Percentiles rank a stretch among this genome's conserved stretches.
These are phyloP conservation scores for Mariannaea elegans DNA, from an alignment of 2,329 filamentous ascomycete genomes.

Conservation along the genomic window DNA sequence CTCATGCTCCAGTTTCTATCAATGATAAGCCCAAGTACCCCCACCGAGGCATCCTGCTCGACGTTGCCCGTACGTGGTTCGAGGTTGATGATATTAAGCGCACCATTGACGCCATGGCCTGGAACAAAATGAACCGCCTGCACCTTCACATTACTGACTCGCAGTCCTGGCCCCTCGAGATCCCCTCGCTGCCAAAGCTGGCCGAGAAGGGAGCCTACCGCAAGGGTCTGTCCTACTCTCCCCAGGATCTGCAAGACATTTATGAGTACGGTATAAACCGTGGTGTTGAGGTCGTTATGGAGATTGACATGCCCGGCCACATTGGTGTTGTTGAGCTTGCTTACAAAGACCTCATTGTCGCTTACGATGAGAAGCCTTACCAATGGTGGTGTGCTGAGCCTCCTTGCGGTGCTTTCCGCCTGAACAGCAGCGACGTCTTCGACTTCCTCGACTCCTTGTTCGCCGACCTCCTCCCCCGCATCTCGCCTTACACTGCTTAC, in stretches of 20 bases:
- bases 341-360: conserved; percentile 65
- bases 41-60: conserved; percentile 83
- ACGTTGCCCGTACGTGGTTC: conserved; percentile 79
- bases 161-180: conserved; percentile 86
- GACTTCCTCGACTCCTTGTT: conserved; percentile 77
- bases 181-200: conserved; percentile 76
- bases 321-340: conserved; percentile 61
- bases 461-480: conserved; percentile 77
- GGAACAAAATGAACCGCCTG: conserved; percentile 84
- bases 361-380: conserved; percentile 65
- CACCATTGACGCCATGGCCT: conserved; percentile 79
- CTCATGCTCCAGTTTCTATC: conserved; percentile 74
- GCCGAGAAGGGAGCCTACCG: conserved; percentile 78
- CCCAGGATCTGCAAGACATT: conserved; percentile 69
- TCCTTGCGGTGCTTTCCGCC: conserved; percentile 75
- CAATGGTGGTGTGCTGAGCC: conserved; percentile 68
- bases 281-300: conserved; percentile 67
- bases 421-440: conserved; percentile 77
- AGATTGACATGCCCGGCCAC: conserved; percentile 70
- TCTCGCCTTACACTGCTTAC: conserved; percentile 74
- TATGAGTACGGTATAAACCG: conserved; percentile 75
- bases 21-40: conserved; percentile 77
- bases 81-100: conserved; percentile 72
- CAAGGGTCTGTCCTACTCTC: conserved; percentile 71
- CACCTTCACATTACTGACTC: conserved; percentile 85